phyloP scores from a whole-genome alignment of 2,329 filamentous ascomycete genomes.

The Aspergillus vadensis region DNA sequence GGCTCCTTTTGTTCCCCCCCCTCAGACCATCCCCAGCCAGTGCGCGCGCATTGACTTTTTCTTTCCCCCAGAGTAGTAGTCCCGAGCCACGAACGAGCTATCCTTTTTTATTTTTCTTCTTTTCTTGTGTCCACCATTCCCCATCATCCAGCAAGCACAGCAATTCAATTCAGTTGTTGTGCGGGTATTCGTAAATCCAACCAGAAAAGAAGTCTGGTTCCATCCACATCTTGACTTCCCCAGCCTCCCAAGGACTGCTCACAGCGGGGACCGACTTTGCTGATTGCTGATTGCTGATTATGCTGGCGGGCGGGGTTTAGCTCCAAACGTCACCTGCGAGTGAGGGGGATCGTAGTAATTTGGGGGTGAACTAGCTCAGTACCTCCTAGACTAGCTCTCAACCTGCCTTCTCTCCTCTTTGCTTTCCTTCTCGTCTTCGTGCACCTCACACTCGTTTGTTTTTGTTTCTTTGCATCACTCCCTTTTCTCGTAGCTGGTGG shows the following conservation, averaged over 20 bases:
- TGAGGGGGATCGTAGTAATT: slow-evolving; percentile 15
- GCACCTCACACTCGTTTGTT: slow-evolving; percentile 2
- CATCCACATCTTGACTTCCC: neutral
- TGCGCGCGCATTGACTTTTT: neutral
- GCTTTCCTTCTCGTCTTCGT: slow-evolving; percentile 1
- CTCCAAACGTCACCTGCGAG: slow-evolving; percentile 18
- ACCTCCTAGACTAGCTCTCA: slow-evolving; percentile 4
- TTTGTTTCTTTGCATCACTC: slow-evolving; percentile 7
- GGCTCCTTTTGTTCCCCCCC: neutral
- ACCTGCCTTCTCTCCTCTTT: slow-evolving; percentile 5
- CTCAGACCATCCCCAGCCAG: slow-evolving; percentile 1
- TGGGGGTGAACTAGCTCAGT: neutral
- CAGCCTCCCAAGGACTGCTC: neutral
- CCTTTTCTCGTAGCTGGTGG: slow-evolving; percentile 3
- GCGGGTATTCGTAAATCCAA: neutral
- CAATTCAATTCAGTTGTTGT: neutral
- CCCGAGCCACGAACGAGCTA: neutral
- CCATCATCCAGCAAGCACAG: neutral
- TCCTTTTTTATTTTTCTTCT: neutral
- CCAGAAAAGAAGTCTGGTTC: neutral
- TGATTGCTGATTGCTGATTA: slow-evolving; percentile 6
- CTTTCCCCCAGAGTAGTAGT: neutral
- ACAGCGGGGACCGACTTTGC: neutral
- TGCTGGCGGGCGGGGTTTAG: slow-evolving; percentile 24
- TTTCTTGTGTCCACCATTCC: neutral